These are phyloP conservation scores for Mangifera indica DNA, from an alignment of 345 rosid genomes.

Conservation along the genomic window DNA sequence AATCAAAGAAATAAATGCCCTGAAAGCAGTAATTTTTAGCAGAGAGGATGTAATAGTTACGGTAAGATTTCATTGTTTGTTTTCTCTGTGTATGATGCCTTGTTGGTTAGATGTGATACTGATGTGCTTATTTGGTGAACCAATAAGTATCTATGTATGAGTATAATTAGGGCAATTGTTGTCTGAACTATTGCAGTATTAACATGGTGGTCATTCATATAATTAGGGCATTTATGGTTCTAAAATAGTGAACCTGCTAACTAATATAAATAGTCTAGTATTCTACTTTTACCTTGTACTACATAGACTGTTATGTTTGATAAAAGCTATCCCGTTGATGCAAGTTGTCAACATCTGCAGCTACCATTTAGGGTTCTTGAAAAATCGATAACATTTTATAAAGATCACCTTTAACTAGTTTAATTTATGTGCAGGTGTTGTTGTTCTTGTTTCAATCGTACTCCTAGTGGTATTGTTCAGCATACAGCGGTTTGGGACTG, in stretches of 20 bases:
- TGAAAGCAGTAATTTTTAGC: background rate
- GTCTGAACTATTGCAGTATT: background rate
- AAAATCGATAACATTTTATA: background rate
- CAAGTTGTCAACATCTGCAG: background rate
- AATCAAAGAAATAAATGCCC: slow-evolving; percentile 3
- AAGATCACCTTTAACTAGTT: slow-evolving; percentile 8
- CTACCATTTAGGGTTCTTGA: background rate
- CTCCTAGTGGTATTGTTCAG: slow-evolving; percentile 76
- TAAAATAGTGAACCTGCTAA: background rate
- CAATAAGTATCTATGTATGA: background rate
- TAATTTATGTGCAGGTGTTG: slow-evolving; percentile 55
- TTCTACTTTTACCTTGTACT: background rate
- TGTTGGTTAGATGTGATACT: background rate
- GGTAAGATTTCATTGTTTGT: background rate
- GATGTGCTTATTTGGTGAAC: background rate
- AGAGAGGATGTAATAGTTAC: background rate
- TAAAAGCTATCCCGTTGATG: background rate
- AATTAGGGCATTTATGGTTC: background rate
- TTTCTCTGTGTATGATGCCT: slow-evolving; percentile 3
- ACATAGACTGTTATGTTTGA: background rate
- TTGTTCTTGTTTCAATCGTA: slow-evolving; percentile 62
- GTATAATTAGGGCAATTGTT: background rate
- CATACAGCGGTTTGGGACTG: slow-evolving; percentile 87
- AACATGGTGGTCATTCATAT: background rate
- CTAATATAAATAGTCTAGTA: background rate